Conservation (phyloP, 768 basidiomycete species). For the Amanita pallidorosea region DNA sequence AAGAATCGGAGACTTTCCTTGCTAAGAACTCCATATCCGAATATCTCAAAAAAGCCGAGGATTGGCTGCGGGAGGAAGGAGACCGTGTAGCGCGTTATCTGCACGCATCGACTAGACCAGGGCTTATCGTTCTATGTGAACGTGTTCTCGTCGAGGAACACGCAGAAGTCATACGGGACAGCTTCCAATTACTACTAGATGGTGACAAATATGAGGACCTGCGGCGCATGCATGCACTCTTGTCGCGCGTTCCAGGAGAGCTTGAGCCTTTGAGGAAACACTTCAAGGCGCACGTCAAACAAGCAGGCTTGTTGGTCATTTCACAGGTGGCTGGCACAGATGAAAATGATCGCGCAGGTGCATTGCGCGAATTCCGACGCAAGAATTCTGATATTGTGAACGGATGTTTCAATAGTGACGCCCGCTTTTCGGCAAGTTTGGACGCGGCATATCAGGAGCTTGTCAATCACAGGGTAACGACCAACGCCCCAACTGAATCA, state of each 20-base stretch:
- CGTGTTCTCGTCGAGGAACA: conserved; percentile 89
- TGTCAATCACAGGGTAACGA: conserved; percentile 89
- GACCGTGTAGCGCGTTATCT: conserved; percentile 93
- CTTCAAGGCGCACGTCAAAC: conserved; percentile 95
- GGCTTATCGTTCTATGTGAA: conserved; percentile 81
- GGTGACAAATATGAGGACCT: conserved; percentile 95
- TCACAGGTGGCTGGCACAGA: conserved; percentile 62
- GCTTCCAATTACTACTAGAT: conserved; percentile 87
- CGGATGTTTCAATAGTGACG: conserved; percentile 88
- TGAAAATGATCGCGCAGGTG: conserved; percentile 84
- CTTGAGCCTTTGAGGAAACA: conserved; percentile 87
- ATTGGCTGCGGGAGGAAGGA: conserved; percentile 88
- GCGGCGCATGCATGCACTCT: conserved; percentile 89
- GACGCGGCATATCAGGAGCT: conserved; percentile 97
- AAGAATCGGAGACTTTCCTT: conserved; percentile 88
- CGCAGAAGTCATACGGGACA: conserved; percentile 85
- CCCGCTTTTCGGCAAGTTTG: conserved; percentile 88
- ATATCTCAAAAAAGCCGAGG: conserved; percentile 94
- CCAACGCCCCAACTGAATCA: conserved; percentile 78
- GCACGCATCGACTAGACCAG: conserved; percentile 82
- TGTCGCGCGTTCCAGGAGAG: conserved; percentile 89
- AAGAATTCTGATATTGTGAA: conserved; percentile 88
- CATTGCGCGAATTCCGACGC: too few relatives aligned
- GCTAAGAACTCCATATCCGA: conserved; percentile 89
- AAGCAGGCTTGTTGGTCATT: conserved; percentile 75